These are phyloP conservation scores for Rhizoctonia solani DNA, from an alignment of 1,284 basidiomycete species.

Conservation along the genomic window DNA sequence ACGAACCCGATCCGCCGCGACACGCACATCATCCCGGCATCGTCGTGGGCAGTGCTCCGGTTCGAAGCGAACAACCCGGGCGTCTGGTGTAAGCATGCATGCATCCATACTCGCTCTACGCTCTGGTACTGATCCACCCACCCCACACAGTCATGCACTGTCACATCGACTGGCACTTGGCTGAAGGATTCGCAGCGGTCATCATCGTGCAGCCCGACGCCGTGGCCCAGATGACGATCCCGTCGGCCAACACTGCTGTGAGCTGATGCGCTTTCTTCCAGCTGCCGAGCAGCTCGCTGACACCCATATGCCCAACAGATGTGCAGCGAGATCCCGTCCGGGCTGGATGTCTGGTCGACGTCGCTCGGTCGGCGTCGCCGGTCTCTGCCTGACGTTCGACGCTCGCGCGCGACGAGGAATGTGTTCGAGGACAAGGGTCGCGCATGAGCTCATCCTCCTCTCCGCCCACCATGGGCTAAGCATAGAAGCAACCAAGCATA, in stretches of 20 bases:
- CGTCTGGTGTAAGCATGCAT: slow-evolving; percentile 25
- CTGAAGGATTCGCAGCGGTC: slow-evolving; percentile 21
- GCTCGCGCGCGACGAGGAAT: neutral
- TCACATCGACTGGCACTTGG: slow-evolving; percentile 27
- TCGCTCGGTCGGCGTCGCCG: slow-evolving; percentile 25
- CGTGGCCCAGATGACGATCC: slow-evolving; percentile 11
- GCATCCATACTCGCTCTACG: neutral
- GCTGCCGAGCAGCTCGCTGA: too few relatives aligned
- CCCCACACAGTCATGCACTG: slow-evolving; percentile 6
- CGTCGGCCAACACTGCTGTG: slow-evolving; percentile 5
- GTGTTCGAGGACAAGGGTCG: neutral
- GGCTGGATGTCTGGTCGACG: slow-evolving; percentile 5
- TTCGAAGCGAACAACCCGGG: slow-evolving; percentile 43
- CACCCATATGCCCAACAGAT: neutral
- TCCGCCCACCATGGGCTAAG: neutral
- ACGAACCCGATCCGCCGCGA: slow-evolving; percentile 43
- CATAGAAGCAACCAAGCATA: too few relatives aligned
- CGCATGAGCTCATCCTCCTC: too few relatives aligned
- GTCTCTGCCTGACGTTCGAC: slow-evolving; percentile 1
- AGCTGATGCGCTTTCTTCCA: too few relatives aligned
- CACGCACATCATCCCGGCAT: slow-evolving; percentile 42
- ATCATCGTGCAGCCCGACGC: slow-evolving; percentile 23
- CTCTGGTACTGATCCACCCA: neutral
- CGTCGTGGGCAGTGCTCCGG: slow-evolving; percentile 42
- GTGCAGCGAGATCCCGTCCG: slow-evolving; percentile 23